A percentile compares a stretch with the other conserved stretches of the same genome.
Conservation (phyloP, 2,329 filamentous ascomycete genomes). For the Phyllosticta ampelicida region DNA sequence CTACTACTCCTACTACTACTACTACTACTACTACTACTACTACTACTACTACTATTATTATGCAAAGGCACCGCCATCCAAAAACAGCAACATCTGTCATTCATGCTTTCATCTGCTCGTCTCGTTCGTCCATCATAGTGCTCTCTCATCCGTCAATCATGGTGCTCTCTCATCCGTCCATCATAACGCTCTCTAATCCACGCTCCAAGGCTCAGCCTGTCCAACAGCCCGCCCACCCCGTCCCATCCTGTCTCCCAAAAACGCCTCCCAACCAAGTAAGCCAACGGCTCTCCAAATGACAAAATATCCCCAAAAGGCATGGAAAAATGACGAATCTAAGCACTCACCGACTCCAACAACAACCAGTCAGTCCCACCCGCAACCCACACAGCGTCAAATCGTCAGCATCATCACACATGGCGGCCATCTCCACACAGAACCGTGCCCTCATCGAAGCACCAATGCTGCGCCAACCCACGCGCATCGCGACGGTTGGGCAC, state of each 20-base stretch:
- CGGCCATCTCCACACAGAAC: constrained; percentile 3
- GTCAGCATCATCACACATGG: background rate
- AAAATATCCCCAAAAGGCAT: no score
- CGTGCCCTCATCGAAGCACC: background rate
- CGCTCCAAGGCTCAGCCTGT: background rate
- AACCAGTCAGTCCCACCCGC: background rate
- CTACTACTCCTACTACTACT: no score
- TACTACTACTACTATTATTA: no score
- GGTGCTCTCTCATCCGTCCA: no score
- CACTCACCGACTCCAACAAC: no score
- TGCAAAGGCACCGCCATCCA: background rate
- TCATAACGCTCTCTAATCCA: no score
- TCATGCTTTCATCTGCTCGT: background rate
- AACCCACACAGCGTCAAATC: no score
- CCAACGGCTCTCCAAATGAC: no score
- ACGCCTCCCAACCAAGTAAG: no score
- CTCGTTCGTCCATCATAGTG: background rate
- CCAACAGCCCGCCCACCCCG: background rate
- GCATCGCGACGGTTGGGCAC: constrained; percentile 43
- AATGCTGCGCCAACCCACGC: background rate
- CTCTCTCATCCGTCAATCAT: no score
- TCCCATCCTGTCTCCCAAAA: background rate
- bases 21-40: no score
- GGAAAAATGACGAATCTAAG: no score
- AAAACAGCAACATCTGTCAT: background rate